A percentile compares a stretch with the other conserved stretches of the same genome.
These are phyloP conservation scores for Periglandula ipomoeae DNA, from an alignment of 2,329 filamentous ascomycete genomes.

Conservation along the genomic window DNA sequence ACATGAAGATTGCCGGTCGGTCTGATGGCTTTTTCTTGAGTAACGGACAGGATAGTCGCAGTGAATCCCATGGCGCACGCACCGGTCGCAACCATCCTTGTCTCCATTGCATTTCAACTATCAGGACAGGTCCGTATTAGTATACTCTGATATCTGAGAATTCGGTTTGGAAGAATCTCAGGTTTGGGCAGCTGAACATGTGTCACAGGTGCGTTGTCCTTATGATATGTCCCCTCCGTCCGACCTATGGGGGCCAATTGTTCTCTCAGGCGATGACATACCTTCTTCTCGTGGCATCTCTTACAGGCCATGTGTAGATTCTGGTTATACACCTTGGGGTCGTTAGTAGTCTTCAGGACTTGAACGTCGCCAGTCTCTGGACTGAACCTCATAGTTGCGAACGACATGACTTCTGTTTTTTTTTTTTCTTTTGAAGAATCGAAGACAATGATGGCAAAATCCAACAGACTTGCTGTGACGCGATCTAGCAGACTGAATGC, in stretches of 20 bases:
- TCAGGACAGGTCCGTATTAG: background rate
- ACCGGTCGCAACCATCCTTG: constrained; percentile 28
- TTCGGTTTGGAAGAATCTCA: too few species aligned
- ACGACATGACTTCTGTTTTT: background rate
- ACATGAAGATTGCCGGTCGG: constrained; percentile 5
- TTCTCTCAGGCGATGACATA: too few species aligned
- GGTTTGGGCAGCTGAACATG: too few species aligned
- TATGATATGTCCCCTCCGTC: too few species aligned
- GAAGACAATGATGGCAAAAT: background rate
- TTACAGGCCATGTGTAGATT: constrained; percentile 30
- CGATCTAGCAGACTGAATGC: too few species aligned
- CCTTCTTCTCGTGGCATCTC: constrained; percentile 31
- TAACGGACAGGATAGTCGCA: constrained; percentile 28
- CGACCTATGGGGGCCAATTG: background rate
- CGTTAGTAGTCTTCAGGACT: constrained; percentile 26
- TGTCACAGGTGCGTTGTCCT: too few species aligned
- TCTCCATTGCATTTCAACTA: constrained; percentile 30
- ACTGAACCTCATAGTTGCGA: background rate
- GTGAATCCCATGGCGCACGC: constrained; percentile 18
- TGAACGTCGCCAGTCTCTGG: constrained; percentile 20
- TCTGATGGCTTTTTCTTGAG: constrained; percentile 20
- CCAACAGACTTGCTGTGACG: too few species aligned
- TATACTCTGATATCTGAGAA: background rate
- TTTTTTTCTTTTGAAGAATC: too few species aligned
- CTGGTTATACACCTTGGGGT: constrained; percentile 26